A percentile compares a stretch with the other conserved stretches of the same genome.
These are phyloP conservation scores for Saccharomyces hybrid DNA, from an alignment of 1,139 yeast species.

Conservation along the genomic window DNA sequence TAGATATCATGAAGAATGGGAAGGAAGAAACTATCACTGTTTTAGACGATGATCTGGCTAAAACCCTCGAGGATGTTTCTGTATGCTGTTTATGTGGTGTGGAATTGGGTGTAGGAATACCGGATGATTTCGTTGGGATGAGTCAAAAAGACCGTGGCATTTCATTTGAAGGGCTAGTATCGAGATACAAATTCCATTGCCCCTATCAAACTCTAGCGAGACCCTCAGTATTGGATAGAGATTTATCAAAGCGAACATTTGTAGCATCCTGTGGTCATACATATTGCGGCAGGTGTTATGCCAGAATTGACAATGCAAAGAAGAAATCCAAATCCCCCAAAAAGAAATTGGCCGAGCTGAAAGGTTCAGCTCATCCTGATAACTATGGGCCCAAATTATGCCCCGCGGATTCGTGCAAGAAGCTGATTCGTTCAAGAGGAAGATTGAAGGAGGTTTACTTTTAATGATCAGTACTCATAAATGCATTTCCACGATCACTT, in stretches of 20 bases:
- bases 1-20: slow-evolving; percentile 29
- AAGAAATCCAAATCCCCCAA: slow-evolving; percentile 17
- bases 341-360: slow-evolving; percentile 15
- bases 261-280: slow-evolving; percentile 74
- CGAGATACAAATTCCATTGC: slow-evolving; percentile 39
- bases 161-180: slow-evolving; percentile 28
- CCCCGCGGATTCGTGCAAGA: slow-evolving; percentile 26
- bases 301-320: slow-evolving; percentile 27
- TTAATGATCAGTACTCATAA: slow-evolving; percentile 2
- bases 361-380: slow-evolving; percentile 31
- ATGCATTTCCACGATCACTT: too few relatives aligned
- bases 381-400: slow-evolving; percentile 31
- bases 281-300: slow-evolving; percentile 77
- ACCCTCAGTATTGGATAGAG: slow-evolving; percentile 48
- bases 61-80: slow-evolving; percentile 35
- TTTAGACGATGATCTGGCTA: slow-evolving; percentile 20
- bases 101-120: slow-evolving; percentile 63
- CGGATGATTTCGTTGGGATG: slow-evolving; percentile 39
- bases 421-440: slow-evolving; percentile 21
- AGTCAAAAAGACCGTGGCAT: slow-evolving; percentile 15
- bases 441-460: slow-evolving; percentile 29
- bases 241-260: slow-evolving; percentile 60
- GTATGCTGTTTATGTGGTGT: slow-evolving; percentile 68
- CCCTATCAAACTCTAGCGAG: slow-evolving; percentile 55
- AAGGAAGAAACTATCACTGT: slow-evolving; percentile 27